phyloP scores from a whole-genome alignment of 2,329 filamentous ascomycete genomes.

The Verticillium nonalfalfae region DNA sequence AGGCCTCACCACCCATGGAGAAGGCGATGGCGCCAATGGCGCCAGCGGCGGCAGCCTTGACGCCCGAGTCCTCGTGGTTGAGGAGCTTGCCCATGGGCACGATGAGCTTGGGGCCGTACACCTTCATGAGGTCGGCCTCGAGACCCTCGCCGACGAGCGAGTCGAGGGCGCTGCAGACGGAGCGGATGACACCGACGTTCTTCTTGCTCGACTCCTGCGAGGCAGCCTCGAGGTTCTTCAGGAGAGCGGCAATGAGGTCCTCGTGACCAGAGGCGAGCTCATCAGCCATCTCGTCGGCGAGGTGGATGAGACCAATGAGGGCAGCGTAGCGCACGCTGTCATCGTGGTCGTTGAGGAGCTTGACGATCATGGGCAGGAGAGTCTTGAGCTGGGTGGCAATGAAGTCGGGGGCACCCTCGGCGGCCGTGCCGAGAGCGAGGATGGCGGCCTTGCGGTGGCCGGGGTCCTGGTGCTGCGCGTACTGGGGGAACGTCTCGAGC shows the following conservation, averaged over 20 bases:
- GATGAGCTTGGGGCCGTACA: conserved; percentile 77
- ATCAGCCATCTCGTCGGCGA: conserved; percentile 90
- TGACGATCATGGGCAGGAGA: conserved; percentile 79
- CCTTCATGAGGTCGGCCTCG: conserved; percentile 71
- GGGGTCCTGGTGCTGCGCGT: conserved; percentile 67
- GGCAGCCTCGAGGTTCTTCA: conserved; percentile 84
- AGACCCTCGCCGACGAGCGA: conserved; percentile 84
- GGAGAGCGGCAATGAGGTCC: conserved; percentile 72
- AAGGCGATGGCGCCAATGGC: conserved; percentile 88
- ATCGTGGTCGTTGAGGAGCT: conserved; percentile 78
- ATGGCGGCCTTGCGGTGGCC: conserved; percentile 86
- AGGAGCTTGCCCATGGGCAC: conserved; percentile 80
- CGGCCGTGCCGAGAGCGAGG: conserved; percentile 84
- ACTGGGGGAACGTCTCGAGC: conserved; percentile 77
- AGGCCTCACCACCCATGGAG: conserved; percentile 74
- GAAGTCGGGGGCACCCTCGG: conserved; percentile 96
- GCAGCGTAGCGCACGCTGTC: conserved; percentile 80
- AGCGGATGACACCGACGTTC: conserved; percentile 80
- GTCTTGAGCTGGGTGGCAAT: conserved; percentile 86
- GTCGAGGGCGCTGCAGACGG: conserved; percentile 84
- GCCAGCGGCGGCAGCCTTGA: conserved; percentile 84
- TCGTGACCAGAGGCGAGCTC: conserved; percentile 83
- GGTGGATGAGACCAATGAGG: conserved; percentile 77
- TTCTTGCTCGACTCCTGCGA: conserved; percentile 65
- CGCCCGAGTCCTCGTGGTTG: conserved; percentile 75